Base-by-base conservation (phyloP, 2,329 filamentous ascomycete genomes). In the Lizonia empirigonia region DNA sequence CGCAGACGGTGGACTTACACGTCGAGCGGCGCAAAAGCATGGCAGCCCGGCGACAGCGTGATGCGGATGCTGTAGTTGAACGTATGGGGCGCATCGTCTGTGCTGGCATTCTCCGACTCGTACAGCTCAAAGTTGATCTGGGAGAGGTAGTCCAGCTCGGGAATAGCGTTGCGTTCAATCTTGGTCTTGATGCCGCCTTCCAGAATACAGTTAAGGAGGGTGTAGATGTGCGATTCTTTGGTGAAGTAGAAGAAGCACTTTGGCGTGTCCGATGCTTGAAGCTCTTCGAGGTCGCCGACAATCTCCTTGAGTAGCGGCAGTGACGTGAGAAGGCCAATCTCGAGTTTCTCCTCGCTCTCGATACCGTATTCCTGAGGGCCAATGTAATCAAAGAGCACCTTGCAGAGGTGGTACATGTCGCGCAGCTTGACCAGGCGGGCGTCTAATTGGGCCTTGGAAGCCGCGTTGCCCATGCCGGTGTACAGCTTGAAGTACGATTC, bases 211-310 rank as follows among this genome's bases (percentile, higher is more conserved):
- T 99, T 99, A 51, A 99, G 84, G 5, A 99, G 82, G 5, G 94
- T 99, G 77, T 99, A 99, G 58, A 99, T 97, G 72, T 99, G 94
- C 0, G 91, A 96, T 75, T 99, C 94, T 74, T 99, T 99, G 58
- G 94, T 99, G 74, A 99, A 99, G 77, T 99, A 99, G 76, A 97
- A 90, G 79, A 97, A 97, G 1, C 89, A 93, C 71, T 97, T 97
- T 35, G 92, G 91, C 60, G 95, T 90, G 44, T 93, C 88, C 0
- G 90, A 95, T 3, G 94, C 93, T 75, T 99, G 94, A 74, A 97
- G 91, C 74, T 97, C 92, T 76, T 99, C 95, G 2, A 99, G 82
- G 66, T 99, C 93, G 68, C 92, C 89, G 6, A 99, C 94, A 64
- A 99, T 97, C 75, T 99, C 94, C 72, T 95, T 95, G 36, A 99